A percentile compares a stretch with the other conserved stretches of the same genome.
phyloP scores from a whole-genome alignment of 208 protist genomes.

The Leishmania aethiopica region DNA sequence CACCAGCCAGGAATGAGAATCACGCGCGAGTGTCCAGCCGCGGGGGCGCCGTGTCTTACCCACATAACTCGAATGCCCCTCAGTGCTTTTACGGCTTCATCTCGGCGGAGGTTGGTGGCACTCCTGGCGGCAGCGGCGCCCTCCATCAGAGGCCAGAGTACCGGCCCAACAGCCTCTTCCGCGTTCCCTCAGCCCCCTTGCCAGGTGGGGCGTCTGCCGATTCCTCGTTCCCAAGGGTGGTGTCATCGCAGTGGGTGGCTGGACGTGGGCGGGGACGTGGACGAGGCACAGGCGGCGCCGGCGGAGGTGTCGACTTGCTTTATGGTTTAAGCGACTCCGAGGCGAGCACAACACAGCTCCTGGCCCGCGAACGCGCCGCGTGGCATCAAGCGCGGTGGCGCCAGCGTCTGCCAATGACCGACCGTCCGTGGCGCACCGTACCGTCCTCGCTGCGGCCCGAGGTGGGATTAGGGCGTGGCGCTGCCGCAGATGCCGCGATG shows the following conservation, averaged over 20 bases:
- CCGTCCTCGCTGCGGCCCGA: constrained; percentile 9
- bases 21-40: background rate
- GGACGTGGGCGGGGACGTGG: constrained; percentile 7
- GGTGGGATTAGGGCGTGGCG: no score
- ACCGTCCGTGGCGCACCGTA: constrained; percentile 19
- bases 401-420: constrained; percentile 17
- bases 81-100: constrained; percentile 14
- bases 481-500: constrained; percentile 2
- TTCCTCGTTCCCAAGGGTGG: background rate
- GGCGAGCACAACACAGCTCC: constrained; percentile 8
- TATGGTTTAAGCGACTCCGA: background rate
- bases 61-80: background rate
- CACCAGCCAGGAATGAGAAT: background rate
- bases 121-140: background rate
- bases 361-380: constrained; percentile 15
- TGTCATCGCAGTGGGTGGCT: background rate
- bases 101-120: background rate
- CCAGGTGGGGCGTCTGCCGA: constrained; percentile 2
- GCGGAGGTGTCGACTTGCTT: background rate
- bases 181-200: constrained; percentile 4
- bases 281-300: background rate
- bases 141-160: constrained; percentile 5
- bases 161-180: constrained; percentile 8
- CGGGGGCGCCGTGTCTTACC: no score
- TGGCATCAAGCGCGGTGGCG: constrained; percentile 41